Conservation (phyloP, 2,329 filamentous ascomycete genomes). For the Cercospora zeina region DNA sequence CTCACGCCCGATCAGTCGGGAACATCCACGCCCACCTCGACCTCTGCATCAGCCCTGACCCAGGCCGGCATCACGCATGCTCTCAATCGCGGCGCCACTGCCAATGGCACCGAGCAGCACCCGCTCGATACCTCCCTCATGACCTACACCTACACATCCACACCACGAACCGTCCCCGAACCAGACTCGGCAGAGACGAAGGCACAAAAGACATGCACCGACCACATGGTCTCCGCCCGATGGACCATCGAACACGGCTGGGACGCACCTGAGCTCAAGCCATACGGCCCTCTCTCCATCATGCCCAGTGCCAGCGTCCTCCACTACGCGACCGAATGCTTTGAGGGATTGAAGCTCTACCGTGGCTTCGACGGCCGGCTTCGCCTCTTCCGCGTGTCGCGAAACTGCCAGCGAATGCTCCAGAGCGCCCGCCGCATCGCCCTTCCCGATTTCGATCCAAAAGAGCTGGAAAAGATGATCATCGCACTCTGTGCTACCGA, state of each 20-base stretch:
- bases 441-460: constrained; percentile 70
- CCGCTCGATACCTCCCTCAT: constrained; percentile 50
- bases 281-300: constrained; percentile 74
- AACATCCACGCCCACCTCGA: constrained; percentile 40
- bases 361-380: constrained; percentile 69
- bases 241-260: constrained; percentile 70
- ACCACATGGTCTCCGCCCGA: constrained; percentile 80
- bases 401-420: constrained; percentile 67
- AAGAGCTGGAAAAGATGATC: constrained; percentile 73
- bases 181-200: constrained; percentile 44
- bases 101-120: constrained; percentile 33
- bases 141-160: constrained; percentile 44
- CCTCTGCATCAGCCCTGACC: constrained; percentile 41
- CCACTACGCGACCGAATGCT: constrained; percentile 90
- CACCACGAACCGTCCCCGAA: constrained; percentile 47
- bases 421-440: constrained; percentile 63
- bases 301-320: constrained; percentile 78
- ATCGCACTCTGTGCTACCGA: constrained; percentile 70
- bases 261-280: constrained; percentile 70
- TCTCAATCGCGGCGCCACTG: constrained; percentile 16
- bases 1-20: constrained; percentile 42
- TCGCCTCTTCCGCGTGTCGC: constrained; percentile 73
- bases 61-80: constrained; percentile 43
- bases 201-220: constrained; percentile 59
- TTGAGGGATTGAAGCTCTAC: constrained; percentile 79